Conservation (phyloP, 768 basidiomycete genomes). For the Trametes maxima region DNA sequence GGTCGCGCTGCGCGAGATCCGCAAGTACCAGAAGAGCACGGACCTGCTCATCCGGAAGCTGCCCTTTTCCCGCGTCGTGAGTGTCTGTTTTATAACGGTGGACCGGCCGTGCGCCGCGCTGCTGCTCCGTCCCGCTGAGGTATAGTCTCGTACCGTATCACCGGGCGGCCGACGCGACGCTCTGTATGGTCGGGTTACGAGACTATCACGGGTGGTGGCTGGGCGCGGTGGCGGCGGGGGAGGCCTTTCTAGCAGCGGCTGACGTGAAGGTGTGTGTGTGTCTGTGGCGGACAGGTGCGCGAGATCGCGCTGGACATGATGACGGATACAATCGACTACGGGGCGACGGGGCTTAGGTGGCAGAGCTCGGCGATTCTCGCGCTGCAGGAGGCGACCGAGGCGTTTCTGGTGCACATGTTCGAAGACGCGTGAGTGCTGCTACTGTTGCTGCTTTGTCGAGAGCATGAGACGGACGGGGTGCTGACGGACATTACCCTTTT, state of each 20-base stretch:
- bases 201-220: too few relatives aligned
- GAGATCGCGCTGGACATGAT: conserved; percentile 93
- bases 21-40: conserved; percentile 93
- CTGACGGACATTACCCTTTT: background rate
- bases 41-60: conserved; percentile 86
- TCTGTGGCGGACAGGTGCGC: conserved; percentile 63
- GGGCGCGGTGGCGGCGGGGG: background rate
- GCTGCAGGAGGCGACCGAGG: conserved; percentile 95
- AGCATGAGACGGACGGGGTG: background rate
- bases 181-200: too few relatives aligned
- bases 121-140: background rate
- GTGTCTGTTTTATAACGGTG: conserved; percentile 38
- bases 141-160: too few relatives aligned
- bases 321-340: conserved; percentile 68
- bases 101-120: background rate
- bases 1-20: conserved; percentile 87
- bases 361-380: conserved; percentile 94
- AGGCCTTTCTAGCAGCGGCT: background rate
- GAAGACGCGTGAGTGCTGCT: conserved; percentile 88
- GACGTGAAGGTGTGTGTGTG: background rate
- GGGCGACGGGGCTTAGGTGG: conserved; percentile 77
- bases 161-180: too few relatives aligned
- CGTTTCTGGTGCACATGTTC: conserved; percentile 92
- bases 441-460: background rate
- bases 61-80: conserved; percentile 89